A percentile compares a stretch with the other conserved stretches of the same genome.
phyloP scores from a whole-genome alignment of 2,329 filamentous ascomycete genomes.

The Colletotrichum shisoi region DNA sequence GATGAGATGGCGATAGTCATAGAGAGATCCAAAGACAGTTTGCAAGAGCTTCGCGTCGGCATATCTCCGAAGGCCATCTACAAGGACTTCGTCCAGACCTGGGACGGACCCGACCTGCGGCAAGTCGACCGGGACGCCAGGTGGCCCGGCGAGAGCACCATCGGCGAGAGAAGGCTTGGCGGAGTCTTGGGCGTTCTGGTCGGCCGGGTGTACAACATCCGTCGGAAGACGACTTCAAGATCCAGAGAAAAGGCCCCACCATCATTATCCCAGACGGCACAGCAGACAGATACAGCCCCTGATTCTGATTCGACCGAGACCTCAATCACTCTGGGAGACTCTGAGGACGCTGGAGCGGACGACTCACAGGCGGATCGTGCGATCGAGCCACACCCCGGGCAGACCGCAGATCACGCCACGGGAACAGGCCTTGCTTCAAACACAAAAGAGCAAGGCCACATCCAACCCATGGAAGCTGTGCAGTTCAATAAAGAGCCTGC shows the following conservation, averaged over 20 bases:
- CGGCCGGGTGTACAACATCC: conserved; percentile 70
- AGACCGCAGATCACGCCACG: not conserved
- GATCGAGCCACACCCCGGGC: conserved; percentile 10
- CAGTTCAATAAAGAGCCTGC: not conserved
- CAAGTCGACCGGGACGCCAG: conserved; percentile 68
- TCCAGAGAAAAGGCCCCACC: conserved; percentile 25
- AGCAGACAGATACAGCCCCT: conserved; percentile 1
- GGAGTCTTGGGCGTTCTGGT: conserved; percentile 74
- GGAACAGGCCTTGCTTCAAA: not conserved
- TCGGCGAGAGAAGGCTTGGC: conserved; percentile 70
- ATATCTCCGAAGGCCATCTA: conserved; percentile 62
- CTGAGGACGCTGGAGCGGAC: conserved; percentile 4
- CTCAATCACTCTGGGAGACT: not conserved
- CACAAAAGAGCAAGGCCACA: not conserved
- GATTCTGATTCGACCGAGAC: conserved; percentile 10
- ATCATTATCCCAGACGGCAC: conserved; percentile 2
- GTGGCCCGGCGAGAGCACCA: conserved; percentile 64
- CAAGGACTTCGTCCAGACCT: conserved; percentile 65
- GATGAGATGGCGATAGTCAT: conserved; percentile 84
- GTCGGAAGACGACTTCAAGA: conserved; percentile 41
- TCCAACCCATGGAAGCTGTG: not conserved
- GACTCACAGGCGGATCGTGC: not conserved
- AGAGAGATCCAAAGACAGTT: conserved; percentile 69
- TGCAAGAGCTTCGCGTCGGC: conserved; percentile 77
- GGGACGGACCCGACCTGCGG: conserved; percentile 68